phyloP scores from a whole-genome alignment of 371 early-diverging fungal species.

The Rhizopus delemar region DNA sequence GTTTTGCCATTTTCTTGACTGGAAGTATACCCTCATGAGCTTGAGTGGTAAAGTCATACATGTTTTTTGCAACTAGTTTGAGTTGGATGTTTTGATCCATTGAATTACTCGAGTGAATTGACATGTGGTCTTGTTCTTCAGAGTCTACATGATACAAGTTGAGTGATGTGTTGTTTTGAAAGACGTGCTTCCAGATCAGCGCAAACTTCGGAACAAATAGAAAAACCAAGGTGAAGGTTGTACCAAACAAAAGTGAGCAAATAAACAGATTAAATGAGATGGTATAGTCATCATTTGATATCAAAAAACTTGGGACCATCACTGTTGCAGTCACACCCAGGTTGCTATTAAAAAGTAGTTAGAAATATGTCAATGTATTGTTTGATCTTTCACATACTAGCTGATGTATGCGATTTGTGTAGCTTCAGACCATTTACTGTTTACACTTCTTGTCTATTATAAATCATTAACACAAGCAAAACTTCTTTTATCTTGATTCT shows the following conservation, averaged over 20 bases:
- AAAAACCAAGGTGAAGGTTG: constrained; percentile 36
- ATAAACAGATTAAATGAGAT: constrained; percentile 34
- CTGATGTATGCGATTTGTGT: constrained; percentile 50
- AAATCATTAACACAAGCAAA: not conserved
- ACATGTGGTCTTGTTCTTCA: constrained; percentile 13
- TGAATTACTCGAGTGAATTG: constrained; percentile 9
- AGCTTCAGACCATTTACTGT: constrained; percentile 45
- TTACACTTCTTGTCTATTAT: constrained; percentile 38
- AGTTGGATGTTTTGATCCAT: constrained; percentile 16
- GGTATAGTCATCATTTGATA: constrained; percentile 25
- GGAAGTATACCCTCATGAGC: constrained; percentile 47
- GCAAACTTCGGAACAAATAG: constrained; percentile 38
- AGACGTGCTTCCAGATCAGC: constrained; percentile 26
- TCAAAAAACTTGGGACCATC: constrained; percentile 36
- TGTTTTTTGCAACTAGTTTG: constrained; percentile 27
- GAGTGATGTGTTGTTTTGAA: constrained; percentile 18
- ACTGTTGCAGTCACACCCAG: constrained; percentile 31
- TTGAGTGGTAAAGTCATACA: constrained; percentile 36
- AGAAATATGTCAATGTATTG: not conserved
- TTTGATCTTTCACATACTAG: constrained; percentile 36
- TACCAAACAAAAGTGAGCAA: constrained; percentile 32
- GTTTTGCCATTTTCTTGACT: constrained; percentile 37
- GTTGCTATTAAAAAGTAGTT: constrained; percentile 25
- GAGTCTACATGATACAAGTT: constrained; percentile 21
- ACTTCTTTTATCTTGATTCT: not conserved